Evolutionary conservation across 2,329 filamentous ascomycete species (phyloP).

Genomic region (Penicillium sp.): DNA sequence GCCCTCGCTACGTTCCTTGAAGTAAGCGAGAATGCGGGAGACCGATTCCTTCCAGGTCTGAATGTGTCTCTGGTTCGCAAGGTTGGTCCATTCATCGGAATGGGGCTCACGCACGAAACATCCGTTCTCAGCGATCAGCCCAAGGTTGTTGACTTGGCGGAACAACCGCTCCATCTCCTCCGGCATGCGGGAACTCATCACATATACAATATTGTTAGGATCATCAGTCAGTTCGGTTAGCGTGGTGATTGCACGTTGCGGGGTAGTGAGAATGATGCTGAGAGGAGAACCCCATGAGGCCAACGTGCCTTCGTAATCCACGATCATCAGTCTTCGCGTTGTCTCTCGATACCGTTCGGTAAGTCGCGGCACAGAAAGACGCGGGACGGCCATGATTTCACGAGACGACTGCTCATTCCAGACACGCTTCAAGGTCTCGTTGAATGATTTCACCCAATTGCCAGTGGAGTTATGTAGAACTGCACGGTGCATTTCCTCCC

Average conservation of each 20-base stretch:
- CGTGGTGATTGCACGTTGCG: constrained; percentile 75
- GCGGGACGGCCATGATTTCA: constrained; percentile 78
- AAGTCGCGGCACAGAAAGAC: constrained; percentile 65
- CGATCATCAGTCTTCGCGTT: constrained; percentile 69
- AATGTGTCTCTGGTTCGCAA: constrained; percentile 66
- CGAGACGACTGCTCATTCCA: constrained; percentile 80
- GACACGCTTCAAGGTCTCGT: constrained; percentile 63
- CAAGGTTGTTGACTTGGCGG: constrained; percentile 72
- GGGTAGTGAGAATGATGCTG: constrained; percentile 78
- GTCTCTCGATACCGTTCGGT: constrained; percentile 60
- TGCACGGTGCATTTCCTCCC: constrained; percentile 64
- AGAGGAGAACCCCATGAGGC: constrained; percentile 80
- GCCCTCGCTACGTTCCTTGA: constrained; percentile 80
- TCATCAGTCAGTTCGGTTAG: constrained; percentile 76
- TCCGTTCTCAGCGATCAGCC: constrained; percentile 90
- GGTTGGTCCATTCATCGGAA: constrained; percentile 65
- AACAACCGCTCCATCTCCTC: constrained; percentile 86
- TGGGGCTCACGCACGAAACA: constrained; percentile 75
- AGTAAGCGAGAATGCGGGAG: constrained; percentile 77
- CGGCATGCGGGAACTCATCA: constrained; percentile 84
- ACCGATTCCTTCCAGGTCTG: constrained; percentile 78
- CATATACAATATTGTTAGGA: constrained; percentile 76
- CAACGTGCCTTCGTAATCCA: constrained; percentile 91
- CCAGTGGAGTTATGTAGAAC: constrained; percentile 77
- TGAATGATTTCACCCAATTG: constrained; percentile 77